phyloP scores from a whole-genome alignment of 1,284 basidiomycete genomes.

The Apiotrichum akiyoshidainum region DNA sequence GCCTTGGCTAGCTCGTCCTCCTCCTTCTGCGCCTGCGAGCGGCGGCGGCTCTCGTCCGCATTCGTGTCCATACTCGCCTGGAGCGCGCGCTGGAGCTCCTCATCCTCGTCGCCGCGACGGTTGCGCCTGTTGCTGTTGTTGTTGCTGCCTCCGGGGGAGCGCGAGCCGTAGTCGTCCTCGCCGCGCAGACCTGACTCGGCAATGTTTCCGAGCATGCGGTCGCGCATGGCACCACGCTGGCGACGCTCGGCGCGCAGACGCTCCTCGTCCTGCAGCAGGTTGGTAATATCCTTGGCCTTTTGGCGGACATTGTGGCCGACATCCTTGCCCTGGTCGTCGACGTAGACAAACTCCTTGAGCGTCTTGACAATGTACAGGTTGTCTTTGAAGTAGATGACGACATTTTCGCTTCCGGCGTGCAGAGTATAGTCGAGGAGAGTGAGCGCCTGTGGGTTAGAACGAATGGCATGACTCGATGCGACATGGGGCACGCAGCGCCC shows the following conservation, averaged over 20 bases:
- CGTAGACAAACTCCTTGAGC: conserved; percentile 95
- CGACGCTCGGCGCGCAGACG: conserved; percentile 82
- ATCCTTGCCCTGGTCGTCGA: conserved; percentile 94
- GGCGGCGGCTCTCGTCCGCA: conserved; percentile 67
- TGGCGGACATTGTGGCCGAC: conserved; percentile 98
- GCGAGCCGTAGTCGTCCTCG: conserved; percentile 52
- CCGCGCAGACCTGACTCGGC: conserved; percentile 49
- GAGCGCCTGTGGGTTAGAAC: conserved; percentile 61
- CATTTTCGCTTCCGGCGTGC: conserved; percentile 95
- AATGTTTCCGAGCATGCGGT: conserved; percentile 76
- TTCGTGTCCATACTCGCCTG: conserved; percentile 78
- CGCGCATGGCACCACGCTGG: conserved; percentile 81
- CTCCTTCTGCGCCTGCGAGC: conserved; percentile 47
- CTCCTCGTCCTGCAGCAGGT: conserved; percentile 83
- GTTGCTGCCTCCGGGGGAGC: background rate
- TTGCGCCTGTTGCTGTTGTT: conserved; percentile 7
- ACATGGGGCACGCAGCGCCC: background rate
- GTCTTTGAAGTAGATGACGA: conserved; percentile 96
- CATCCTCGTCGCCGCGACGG: conserved; percentile 60
- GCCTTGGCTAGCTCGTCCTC: conserved; percentile 78
- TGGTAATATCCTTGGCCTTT: conserved; percentile 99
- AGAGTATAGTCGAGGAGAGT: conserved; percentile 95
- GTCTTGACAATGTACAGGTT: conserved; percentile 99
- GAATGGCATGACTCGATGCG: background rate
- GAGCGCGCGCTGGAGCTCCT: conserved; percentile 75